Conservation (phyloP, 1,284 basidiomycete species). For the Pterulicium gracile region DNA sequence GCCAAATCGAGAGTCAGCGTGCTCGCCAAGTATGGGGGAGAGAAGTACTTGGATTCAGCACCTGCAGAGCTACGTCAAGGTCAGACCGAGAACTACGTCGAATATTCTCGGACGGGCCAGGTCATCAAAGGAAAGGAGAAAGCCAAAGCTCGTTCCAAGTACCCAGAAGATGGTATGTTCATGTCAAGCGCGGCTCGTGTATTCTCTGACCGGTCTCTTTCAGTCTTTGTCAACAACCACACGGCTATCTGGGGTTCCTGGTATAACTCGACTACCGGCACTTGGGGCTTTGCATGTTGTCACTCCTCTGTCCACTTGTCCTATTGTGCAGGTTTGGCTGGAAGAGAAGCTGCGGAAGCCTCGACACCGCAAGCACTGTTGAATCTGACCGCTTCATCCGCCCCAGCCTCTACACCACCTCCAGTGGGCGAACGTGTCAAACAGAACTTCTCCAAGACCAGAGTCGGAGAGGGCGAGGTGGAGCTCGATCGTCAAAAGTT, state of each 20-base stretch:
- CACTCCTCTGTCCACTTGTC: constrained; percentile 81
- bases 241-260: constrained; percentile 93
- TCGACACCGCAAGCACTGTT: constrained; percentile 65
- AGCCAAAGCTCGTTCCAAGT: constrained; percentile 80
- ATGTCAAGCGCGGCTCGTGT: constrained; percentile 5
- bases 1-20: constrained; percentile 83
- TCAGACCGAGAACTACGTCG: constrained; percentile 96
- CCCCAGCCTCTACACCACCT: constrained; percentile 14
- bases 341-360: constrained; percentile 68
- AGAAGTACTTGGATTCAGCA: constrained; percentile 79
- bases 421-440: constrained; percentile 27
- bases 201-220: constrained; percentile 5
- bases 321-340: constrained; percentile 88
- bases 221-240: constrained; percentile 91
- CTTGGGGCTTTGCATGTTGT: constrained; percentile 95
- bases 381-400: constrained; percentile 22
- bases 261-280: constrained; percentile 62
- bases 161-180: constrained; percentile 82
- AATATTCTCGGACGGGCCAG: constrained; percentile 90
- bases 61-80: constrained; percentile 87
- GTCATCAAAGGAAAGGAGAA: constrained; percentile 88
- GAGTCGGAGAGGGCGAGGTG: constrained; percentile 68
- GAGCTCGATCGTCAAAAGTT: constrained; percentile 61
- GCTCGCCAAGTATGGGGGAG: constrained; percentile 88
- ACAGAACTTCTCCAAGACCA: constrained; percentile 54